These are phyloP conservation scores for Termitomyces sp. DNA, from an alignment of 768 basidiomycete genomes.

Conservation along the genomic window DNA sequence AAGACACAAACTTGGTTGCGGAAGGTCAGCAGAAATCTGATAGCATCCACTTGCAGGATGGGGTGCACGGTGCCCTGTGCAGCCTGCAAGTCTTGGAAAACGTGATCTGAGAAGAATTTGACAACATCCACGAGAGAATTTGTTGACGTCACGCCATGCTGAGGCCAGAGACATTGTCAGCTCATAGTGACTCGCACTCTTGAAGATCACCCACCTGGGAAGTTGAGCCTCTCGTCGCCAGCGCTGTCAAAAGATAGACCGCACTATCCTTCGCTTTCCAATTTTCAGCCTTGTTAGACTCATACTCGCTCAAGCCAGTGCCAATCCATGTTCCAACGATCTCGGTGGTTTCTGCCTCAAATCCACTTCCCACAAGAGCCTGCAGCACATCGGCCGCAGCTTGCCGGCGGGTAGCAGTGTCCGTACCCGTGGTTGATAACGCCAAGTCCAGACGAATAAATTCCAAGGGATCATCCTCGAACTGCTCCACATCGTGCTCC, in stretches of 20 bases:
- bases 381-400: constrained; percentile 95
- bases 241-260: constrained; percentile 88
- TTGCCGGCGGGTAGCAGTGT: constrained; percentile 82
- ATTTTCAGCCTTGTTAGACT: constrained; percentile 47
- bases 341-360: constrained; percentile 81
- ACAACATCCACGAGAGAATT: constrained; percentile 92
- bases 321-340: constrained; percentile 85
- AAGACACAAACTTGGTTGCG: constrained; percentile 72
- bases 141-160: constrained; percentile 92
- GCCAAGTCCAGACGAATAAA: constrained; percentile 87
- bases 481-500: constrained; percentile 89
- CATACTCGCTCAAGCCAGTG: constrained; percentile 66
- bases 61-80: constrained; percentile 67
- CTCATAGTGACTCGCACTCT: not conserved
- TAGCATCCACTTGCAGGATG: constrained; percentile 93
- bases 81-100: constrained; percentile 81
- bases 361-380: constrained; percentile 76
- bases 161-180: constrained; percentile 1
- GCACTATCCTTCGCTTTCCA: constrained; percentile 96
- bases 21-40: constrained; percentile 92
- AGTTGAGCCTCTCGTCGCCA: constrained; percentile 88
- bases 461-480: constrained; percentile 96
- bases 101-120: constrained; percentile 90
- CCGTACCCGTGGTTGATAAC: constrained; percentile 52
- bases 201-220: constrained; percentile 49